phyloP scores from a whole-genome alignment of 352 stramenopile genomes.

The Globisporangium orthogonon region DNA sequence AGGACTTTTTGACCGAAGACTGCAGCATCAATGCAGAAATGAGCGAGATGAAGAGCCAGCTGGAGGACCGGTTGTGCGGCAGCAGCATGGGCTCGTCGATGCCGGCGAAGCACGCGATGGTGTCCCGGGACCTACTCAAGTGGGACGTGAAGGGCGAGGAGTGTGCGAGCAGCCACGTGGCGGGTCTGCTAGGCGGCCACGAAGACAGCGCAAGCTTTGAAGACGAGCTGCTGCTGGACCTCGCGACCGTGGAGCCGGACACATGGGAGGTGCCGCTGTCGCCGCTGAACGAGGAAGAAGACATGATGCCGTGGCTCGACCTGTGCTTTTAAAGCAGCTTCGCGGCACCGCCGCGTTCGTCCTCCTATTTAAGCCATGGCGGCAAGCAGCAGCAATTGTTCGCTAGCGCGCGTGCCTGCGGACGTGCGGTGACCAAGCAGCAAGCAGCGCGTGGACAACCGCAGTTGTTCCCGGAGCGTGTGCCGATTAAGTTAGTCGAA shows the following conservation, averaged over 20 bases:
- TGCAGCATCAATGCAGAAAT: slow-evolving; percentile 54
- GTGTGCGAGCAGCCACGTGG: slow-evolving; percentile 14
- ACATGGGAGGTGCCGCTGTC: slow-evolving; percentile 79
- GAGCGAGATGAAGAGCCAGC: slow-evolving; percentile 27
- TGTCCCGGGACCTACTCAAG: slow-evolving; percentile 69
- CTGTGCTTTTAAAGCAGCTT: slow-evolving; percentile 58
- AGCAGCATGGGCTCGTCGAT: slow-evolving; percentile 17
- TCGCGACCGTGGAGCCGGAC: slow-evolving; percentile 68
- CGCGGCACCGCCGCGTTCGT: slow-evolving; percentile 6
- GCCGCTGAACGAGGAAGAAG: slow-evolving; percentile 74
- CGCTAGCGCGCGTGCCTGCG: not conserved
- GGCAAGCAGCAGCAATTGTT: not conserved
- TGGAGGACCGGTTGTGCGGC: slow-evolving; percentile 27
- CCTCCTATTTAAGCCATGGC: slow-evolving; percentile 40
- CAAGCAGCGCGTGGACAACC: not conserved
- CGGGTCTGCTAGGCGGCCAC: slow-evolving; percentile 17
- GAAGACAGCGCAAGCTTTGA: slow-evolving; percentile 45
- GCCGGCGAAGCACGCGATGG: slow-evolving; percentile 45
- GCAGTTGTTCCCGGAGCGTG: not conserved
- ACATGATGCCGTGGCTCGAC: slow-evolving; percentile 82
- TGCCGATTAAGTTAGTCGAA: slow-evolving; percentile 9
- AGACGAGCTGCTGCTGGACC: slow-evolving; percentile 61
- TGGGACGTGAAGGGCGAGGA: slow-evolving; percentile 30
- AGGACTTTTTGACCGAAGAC: slow-evolving; percentile 76
- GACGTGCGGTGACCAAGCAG: not conserved